These are phyloP conservation scores for Prunus mongolica DNA, from an alignment of 306 rosid genomes.

Conservation along the genomic window DNA sequence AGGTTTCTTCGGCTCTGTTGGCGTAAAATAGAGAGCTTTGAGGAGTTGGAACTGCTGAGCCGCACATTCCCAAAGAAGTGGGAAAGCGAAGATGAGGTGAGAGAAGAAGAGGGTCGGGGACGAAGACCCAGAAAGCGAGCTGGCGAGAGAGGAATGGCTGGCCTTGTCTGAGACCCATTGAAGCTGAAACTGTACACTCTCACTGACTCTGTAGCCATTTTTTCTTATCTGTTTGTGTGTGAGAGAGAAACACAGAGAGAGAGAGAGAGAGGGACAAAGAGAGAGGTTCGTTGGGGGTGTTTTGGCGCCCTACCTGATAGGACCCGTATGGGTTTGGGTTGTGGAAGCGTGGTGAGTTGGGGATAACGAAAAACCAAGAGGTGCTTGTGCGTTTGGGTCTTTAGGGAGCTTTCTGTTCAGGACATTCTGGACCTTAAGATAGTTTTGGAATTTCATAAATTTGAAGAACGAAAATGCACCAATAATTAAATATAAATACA, in stretches of 20 bases:
- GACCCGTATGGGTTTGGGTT: constrained; percentile 1
- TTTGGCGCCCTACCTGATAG: constrained; percentile 5
- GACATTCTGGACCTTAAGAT: not conserved
- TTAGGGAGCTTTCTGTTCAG: not conserved
- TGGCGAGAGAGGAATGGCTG: constrained; percentile 41
- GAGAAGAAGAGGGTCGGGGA: constrained; percentile 40
- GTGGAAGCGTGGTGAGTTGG: constrained; percentile 11
- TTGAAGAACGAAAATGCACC: no score
- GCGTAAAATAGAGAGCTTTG: constrained; percentile 29
- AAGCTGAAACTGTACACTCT: constrained; percentile 42
- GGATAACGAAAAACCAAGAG: constrained; percentile 29
- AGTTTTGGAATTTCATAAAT: not conserved
- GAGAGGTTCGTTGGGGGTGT: not conserved
- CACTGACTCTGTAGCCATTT: constrained; percentile 70
- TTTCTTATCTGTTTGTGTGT: not conserved
- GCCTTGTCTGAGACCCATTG: constrained; percentile 56
- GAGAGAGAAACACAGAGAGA: not conserved
- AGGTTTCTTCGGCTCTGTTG: constrained; percentile 40
- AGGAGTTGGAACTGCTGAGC: constrained; percentile 24
- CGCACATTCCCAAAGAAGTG: constrained; percentile 44
- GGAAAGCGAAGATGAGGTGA: constrained; percentile 53
- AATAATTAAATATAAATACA: no score
- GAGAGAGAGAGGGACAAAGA: no score
- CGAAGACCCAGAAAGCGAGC: constrained; percentile 41
- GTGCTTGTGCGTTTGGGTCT: constrained; percentile 9